Evolutionary conservation across 257 asterid genomes (phyloP), one percentile per base, ranked within the genome.

Genomic region (Solanum rostratum): DNA sequence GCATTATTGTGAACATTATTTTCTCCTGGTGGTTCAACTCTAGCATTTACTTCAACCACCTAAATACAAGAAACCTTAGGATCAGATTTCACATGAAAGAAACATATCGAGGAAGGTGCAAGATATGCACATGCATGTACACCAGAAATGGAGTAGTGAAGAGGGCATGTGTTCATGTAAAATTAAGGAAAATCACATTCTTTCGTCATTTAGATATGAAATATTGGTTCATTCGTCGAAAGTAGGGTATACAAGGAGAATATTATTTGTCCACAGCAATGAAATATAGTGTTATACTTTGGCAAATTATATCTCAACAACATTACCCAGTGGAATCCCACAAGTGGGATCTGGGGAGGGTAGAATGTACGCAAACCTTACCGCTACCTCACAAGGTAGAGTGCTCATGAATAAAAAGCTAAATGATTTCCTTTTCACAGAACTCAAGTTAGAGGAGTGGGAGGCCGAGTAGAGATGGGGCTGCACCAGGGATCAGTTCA

Each of bases 31-130:
- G 79, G 89, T 59, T 88, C 91, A 79, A 85, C 87, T 83, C 78
- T 86, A 29, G 82, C 89, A 20, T 88, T 85, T 78, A 88, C 89
- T 73, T 88, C 91, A 46, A 88, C 88, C 84, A 87, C 87, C 91
- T 88, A 53, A n/a, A 66, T 24, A 62, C 19, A 49, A 69, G 71
- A 55, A 63, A 60, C 10, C 45, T 76, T 76, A 9, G 45, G 7
- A 76, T 76, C 82, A 76, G 45, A 50, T 49, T 54, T 76, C 63
- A 49, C 27, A 18, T 50, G 82, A 50, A 49, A 76, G 29, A 76
- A 76, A 5, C 27, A 27, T 50, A 27, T 27, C 18, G 62, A 27
- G 27, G 3, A 4, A 74, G 55, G 18, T 22, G 60, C 60, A 46
- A 14, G 60, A 74, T 24, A 46, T n/a, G 54, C 27, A 24, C 22